A percentile compares a stretch with the other conserved stretches of the same genome.
phyloP scores from a whole-genome alignment of 2,329 filamentous ascomycete genomes.

The Pseudodiploospora longispora region DNA sequence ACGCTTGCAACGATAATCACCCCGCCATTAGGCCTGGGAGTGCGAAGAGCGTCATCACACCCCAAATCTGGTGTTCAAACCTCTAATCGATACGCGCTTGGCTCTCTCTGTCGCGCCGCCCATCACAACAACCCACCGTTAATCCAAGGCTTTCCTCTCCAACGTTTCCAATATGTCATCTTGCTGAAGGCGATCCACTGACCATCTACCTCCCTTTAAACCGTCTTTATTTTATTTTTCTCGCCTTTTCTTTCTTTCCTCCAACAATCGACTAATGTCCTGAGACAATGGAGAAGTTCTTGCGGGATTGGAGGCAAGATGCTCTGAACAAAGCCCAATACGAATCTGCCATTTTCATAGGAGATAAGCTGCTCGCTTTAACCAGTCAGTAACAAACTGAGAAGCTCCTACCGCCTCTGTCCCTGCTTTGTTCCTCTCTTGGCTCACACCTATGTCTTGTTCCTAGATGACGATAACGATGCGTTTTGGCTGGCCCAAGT shows the following conservation, averaged over 20 bases:
- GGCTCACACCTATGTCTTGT: not conserved
- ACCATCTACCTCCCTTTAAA: not conserved
- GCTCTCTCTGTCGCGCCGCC: too few species aligned
- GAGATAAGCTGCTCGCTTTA: conserved; percentile 90
- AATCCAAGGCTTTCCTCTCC: too few species aligned
- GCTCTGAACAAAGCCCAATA: conserved; percentile 94
- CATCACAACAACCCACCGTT: too few species aligned
- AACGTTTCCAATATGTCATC: not conserved
- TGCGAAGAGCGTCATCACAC: too few species aligned
- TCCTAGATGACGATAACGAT: conserved; percentile 78
- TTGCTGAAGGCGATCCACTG: not conserved
- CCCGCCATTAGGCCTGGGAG: too few species aligned
- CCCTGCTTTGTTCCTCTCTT: conserved; percentile 2
- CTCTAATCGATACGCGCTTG: too few species aligned
- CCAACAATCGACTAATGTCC: not conserved
- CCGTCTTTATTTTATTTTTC: not conserved
- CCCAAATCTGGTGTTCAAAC: too few species aligned
- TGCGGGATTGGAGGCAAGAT: conserved; percentile 92
- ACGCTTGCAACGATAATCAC: too few species aligned
- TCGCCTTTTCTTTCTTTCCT: not conserved
- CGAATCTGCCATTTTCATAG: conserved; percentile 92
- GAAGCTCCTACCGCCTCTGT: conserved; percentile 5
- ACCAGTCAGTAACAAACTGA: conserved; percentile 59
- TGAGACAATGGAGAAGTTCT: conserved; percentile 75
- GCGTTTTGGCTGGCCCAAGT: conserved; percentile 98